phyloP scores from a whole-genome alignment of 2,329 filamentous ascomycete genomes.

The Claviceps quebecensis region DNA sequence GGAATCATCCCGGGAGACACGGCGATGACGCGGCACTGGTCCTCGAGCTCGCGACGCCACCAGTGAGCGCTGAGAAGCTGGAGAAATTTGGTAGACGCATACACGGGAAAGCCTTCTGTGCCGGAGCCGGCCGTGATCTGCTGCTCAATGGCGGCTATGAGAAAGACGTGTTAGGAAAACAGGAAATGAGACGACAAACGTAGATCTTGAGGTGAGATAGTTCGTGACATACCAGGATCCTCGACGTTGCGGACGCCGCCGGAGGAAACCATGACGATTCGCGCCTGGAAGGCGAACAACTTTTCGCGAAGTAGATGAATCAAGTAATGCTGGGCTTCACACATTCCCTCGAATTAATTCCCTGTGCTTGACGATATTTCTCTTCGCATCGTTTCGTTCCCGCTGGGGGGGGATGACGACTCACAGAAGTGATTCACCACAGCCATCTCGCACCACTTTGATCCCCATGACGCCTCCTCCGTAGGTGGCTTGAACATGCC shows the following conservation, averaged over 20 bases:
- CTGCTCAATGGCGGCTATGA: conserved; percentile 21
- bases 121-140: conserved; percentile 27
- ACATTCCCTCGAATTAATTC: not conserved
- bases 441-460: conserved; percentile 35
- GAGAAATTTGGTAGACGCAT: conserved; percentile 33
- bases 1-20: conserved; percentile 40
- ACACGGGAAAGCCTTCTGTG: conserved; percentile 16
- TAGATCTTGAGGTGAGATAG: too few relatives aligned
- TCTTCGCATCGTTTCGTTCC: not conserved
- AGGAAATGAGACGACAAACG: too few relatives aligned
- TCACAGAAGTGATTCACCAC: conserved; percentile 39
- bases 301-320: conserved; percentile 34
- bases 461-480: conserved; percentile 23
- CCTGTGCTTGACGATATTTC: not conserved
- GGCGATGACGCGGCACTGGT: conserved; percentile 31
- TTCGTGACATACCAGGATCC: conserved; percentile 19
- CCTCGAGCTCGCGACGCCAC: conserved; percentile 39
- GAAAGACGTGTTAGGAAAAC: conserved; percentile 1
- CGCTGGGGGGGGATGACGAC: conserved; percentile 4
- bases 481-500: conserved; percentile 24
- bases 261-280: conserved; percentile 37
- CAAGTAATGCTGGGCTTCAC: conserved; percentile 38
- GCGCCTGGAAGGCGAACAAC: conserved; percentile 29
- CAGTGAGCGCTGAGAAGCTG: conserved; percentile 38
- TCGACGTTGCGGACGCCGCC: conserved; percentile 29